Conservation (phyloP, 2,329 filamentous ascomycete species). For the Thermoascus crustaceus region DNA sequence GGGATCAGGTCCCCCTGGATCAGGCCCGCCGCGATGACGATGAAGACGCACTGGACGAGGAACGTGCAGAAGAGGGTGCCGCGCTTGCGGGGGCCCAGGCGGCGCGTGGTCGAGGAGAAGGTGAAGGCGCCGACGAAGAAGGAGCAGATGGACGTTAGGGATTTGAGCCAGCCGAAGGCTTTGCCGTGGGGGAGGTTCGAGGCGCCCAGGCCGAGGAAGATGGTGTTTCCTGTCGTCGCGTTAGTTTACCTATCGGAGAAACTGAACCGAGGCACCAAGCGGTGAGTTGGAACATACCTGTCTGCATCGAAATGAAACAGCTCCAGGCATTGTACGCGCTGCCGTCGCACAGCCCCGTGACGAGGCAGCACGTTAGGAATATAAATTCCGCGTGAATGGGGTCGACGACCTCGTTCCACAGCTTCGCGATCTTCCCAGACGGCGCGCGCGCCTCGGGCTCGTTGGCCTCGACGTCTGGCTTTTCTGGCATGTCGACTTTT, state of each 20-base stretch:
- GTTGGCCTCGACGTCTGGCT: background rate
- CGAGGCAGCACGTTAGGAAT: constrained; percentile 31
- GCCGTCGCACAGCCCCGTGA: constrained; percentile 38
- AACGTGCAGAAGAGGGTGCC: constrained; percentile 35
- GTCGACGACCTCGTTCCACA: constrained; percentile 24
- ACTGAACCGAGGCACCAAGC: constrained; percentile 2
- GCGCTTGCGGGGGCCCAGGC: constrained; percentile 25
- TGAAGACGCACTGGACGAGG: constrained; percentile 29
- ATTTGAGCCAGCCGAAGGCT: constrained; percentile 38
- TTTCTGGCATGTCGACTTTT: no score
- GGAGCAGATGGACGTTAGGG: constrained; percentile 32
- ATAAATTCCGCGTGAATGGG: constrained; percentile 28
- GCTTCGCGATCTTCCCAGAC: constrained; percentile 9
- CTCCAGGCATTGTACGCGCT: constrained; percentile 40
- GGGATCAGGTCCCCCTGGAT: constrained; percentile 33
- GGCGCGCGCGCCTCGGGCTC: background rate
- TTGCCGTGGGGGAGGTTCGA: constrained; percentile 31
- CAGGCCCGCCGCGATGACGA: constrained; percentile 33
- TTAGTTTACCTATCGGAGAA: background rate
- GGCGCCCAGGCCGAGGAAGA: constrained; percentile 40
- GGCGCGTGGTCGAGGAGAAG: constrained; percentile 32
- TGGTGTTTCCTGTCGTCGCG: constrained; percentile 42
- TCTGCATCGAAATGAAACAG: constrained; percentile 42
- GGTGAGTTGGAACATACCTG: constrained; percentile 24
- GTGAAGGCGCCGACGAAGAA: constrained; percentile 36